Evolutionary conservation across 805 yeast genomes (phyloP).

Genomic region (Wickerhamiella kurtzmanii): DNA sequence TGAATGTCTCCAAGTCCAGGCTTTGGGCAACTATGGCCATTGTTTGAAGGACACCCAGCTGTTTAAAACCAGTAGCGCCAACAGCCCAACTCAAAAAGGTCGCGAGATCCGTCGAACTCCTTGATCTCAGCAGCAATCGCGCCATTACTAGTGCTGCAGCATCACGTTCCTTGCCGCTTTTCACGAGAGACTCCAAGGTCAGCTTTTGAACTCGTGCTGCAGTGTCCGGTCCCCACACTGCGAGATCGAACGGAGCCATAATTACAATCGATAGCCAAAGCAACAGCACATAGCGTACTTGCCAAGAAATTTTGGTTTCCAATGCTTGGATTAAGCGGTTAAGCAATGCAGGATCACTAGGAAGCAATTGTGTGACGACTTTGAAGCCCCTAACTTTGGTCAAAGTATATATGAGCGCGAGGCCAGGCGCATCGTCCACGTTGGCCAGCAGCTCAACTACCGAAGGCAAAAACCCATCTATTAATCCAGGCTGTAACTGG

Average conservation of each 20-base stretch:
- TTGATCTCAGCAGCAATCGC: constrained; percentile 35
- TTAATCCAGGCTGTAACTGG: constrained; percentile 9
- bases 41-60: neutral
- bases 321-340: constrained; percentile 26
- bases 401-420: constrained; percentile 33
- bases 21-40: neutral
- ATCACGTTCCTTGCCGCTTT: constrained; percentile 45
- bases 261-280: constrained; percentile 62
- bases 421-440: neutral
- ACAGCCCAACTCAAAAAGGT: neutral
- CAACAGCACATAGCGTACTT: constrained; percentile 36
- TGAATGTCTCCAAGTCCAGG: neutral
- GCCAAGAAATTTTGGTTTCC: constrained; percentile 29
- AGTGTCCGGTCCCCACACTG: constrained; percentile 24
- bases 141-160: constrained; percentile 41
- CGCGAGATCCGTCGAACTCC: constrained; percentile 22
- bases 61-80: neutral
- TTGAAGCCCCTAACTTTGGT: constrained; percentile 57
- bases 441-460: constrained; percentile 3
- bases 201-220: constrained; percentile 22
- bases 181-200: constrained; percentile 24
- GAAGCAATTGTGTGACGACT: constrained; percentile 42
- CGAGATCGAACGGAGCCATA: constrained; percentile 60
- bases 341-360: constrained; percentile 44
- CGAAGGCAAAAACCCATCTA: constrained; percentile 10